A percentile compares a stretch with the other conserved stretches of the same genome.
Conservation (phyloP, 768 basidiomycete species). For the Termitomyces titanicus region DNA sequence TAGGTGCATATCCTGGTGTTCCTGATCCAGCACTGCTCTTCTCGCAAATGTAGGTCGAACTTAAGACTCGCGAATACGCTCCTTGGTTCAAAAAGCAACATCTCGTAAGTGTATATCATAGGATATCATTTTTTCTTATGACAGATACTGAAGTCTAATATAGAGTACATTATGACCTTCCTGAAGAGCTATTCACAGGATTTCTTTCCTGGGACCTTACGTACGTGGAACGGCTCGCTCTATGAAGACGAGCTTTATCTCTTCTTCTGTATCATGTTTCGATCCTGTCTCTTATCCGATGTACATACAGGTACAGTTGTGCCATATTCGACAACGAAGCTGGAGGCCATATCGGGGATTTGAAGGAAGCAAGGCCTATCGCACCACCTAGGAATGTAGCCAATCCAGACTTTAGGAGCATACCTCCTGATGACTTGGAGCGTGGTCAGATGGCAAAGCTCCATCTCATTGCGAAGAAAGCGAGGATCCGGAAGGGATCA, state of each 20-base stretch:
- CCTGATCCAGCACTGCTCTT: not conserved
- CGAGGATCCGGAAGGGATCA: conserved; percentile 2
- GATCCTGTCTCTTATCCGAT: not conserved
- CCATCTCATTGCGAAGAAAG: conserved; percentile 9
- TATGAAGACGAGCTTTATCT: not conserved
- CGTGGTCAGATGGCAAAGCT: conserved; percentile 10
- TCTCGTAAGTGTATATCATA: conserved; percentile 1
- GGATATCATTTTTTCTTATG: not conserved
- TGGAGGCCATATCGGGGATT: conserved; percentile 5
- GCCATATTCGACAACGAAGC: conserved; percentile 9
- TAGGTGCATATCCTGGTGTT: not conserved
- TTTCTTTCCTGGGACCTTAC: conserved; percentile 11
- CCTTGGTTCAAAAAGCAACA: conserved; percentile 8
- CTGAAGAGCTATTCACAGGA: conserved; percentile 1
- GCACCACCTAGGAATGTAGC: conserved; percentile 2
- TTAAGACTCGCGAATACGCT: conserved; percentile 8
- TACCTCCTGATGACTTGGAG: conserved; percentile 10
- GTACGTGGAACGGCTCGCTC: not conserved
- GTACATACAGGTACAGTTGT: conserved; percentile 9
- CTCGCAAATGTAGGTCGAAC: conserved; percentile 1
- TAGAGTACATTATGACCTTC: conserved; percentile 8
- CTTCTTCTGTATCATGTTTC: not conserved
- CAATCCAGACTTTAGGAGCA: not conserved
- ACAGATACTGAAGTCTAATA: not conserved
- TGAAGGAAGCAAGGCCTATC: conserved; percentile 5